Evolutionary conservation across 1,139 yeast species (phyloP).

Genomic region (Groenewaldozyma sp.): DNA sequence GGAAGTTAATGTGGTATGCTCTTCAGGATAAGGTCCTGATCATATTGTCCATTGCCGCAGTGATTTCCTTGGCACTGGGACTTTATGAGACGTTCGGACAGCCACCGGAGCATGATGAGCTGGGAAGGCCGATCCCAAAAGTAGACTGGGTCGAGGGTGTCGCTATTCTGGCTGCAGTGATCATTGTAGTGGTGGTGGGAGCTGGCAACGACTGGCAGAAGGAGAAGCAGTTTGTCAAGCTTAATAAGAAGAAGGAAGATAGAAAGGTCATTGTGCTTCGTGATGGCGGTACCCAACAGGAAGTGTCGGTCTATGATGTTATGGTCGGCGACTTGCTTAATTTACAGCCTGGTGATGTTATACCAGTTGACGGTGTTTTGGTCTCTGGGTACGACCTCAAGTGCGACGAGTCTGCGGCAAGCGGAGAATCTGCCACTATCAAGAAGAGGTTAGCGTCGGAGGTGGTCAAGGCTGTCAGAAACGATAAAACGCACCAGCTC

Average conservation of each 20-base stretch:
- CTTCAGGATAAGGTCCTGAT: constrained; percentile 86
- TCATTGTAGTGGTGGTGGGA: constrained; percentile 86
- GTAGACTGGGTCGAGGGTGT: constrained; percentile 99
- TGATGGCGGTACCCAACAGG: constrained; percentile 50
- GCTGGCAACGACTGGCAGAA: constrained; percentile 94
- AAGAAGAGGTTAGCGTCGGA: constrained; percentile 49
- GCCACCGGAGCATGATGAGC: constrained; percentile 64
- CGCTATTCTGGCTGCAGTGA: constrained; percentile 86
- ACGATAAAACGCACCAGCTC: constrained; percentile 18
- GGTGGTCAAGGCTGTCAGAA: constrained; percentile 29
- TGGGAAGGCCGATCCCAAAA: constrained; percentile 64
- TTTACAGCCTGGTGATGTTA: constrained; percentile 87
- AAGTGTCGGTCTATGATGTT: constrained; percentile 65
- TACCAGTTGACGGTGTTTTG: constrained; percentile 81
- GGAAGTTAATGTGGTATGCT: constrained; percentile 68
- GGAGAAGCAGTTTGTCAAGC: constrained; percentile 82
- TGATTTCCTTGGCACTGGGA: constrained; percentile 82
- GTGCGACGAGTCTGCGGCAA: constrained; percentile 85
- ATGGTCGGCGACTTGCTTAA: constrained; percentile 77
- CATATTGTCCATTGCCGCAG: constrained; percentile 74
- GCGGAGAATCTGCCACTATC: constrained; percentile 88
- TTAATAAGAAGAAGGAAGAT: constrained; percentile 72
- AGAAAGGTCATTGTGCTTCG: constrained; percentile 70
- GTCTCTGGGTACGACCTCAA: constrained; percentile 65
- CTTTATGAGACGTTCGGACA: constrained; percentile 87